Conservation (phyloP, 352 stramenopile genomes). For the Globisporangium cederbergense region DNA sequence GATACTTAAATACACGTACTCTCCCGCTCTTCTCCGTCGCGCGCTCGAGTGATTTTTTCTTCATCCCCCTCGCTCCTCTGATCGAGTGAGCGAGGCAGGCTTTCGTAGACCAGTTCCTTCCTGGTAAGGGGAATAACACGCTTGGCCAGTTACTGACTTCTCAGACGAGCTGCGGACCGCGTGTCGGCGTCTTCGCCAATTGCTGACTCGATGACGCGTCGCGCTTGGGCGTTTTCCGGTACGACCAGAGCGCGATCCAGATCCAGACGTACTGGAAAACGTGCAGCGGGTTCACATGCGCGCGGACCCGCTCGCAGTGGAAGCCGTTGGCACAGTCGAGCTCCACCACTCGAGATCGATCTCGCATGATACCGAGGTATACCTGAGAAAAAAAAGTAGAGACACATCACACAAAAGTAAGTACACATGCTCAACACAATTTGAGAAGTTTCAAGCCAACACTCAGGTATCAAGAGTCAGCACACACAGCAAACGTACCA, state of each 20-base stretch:
- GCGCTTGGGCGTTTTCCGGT: slow-evolving; percentile 15
- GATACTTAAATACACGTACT: slow-evolving; percentile 3
- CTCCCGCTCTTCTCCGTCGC: neutral
- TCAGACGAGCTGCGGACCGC: slow-evolving; percentile 1
- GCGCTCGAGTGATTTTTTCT: neutral
- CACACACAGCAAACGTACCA: slow-evolving; percentile 19
- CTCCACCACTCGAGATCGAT: slow-evolving; percentile 21
- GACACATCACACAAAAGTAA: neutral
- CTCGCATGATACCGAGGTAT: slow-evolving; percentile 35
- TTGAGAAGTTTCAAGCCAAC: neutral
- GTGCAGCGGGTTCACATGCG: slow-evolving; percentile 34
- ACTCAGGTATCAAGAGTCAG: neutral
- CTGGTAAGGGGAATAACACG: neutral
- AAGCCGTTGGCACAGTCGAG: slow-evolving; percentile 60
- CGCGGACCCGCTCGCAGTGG: slow-evolving; percentile 37
- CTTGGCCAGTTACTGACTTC: neutral
- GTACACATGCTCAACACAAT: neutral
- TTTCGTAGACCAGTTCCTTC: neutral
- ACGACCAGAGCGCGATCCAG: slow-evolving; percentile 17
- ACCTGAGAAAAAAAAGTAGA: slow-evolving; percentile 21
- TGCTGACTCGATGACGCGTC: neutral
- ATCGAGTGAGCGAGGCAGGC: neutral
- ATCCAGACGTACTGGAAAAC: slow-evolving; percentile 27
- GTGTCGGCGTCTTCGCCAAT: slow-evolving; percentile 8
- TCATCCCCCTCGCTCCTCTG: neutral